Base-by-base conservation (phyloP, 192 early-diverging fungal genomes). In the Linnemannia hyalina region DNA sequence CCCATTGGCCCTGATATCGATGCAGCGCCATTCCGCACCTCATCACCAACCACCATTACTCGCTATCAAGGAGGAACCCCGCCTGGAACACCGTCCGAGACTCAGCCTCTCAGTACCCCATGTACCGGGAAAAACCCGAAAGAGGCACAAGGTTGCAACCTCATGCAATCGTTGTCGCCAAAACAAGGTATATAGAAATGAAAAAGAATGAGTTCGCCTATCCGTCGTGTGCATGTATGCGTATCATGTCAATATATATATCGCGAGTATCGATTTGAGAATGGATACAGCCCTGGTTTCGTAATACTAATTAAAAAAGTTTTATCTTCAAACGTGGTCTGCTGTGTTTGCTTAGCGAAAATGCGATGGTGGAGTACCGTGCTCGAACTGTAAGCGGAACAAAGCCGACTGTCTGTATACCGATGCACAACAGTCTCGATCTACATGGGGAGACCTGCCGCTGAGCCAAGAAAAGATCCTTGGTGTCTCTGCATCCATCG, bases 141-240 rank as follows among this genome's bases (percentile, higher is more conserved):
- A 86, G 68, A 75, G 84, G 29, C 84, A 86, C 23, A 86, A 86
- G 76, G 84, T 86, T 23, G 84, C 84, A 4, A 86, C 84, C 5
- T 86, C 84, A 26, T 86, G 84, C 49, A 86, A 86, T 54, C 78
- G 84, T 38, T 86, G 84, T 47, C 84, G 84, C 26, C 84, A 86
- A 52, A 86, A 86, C 42, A 86, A 86, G 80, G 84, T 86, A 78
- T 55, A 9, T 22, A 35, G 29, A 49, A 49, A 38, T 60, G 32
- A 49, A 26, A 44, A 26, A 73, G 13, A 47, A 73, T 42, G 6
- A 42, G 16, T 18, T 47, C 54, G 3, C 26, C 23, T 15, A 46
- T 46, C 44, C 13, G 44, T 46, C 44, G 11, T 46, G 13, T 75
- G 35, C 74, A 38, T 55, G 4, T 11, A 11, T 15, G 10, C 10